phyloP scores from a whole-genome alignment of 164 flowering plant genomes.

The Nelumbo lutea region DNA sequence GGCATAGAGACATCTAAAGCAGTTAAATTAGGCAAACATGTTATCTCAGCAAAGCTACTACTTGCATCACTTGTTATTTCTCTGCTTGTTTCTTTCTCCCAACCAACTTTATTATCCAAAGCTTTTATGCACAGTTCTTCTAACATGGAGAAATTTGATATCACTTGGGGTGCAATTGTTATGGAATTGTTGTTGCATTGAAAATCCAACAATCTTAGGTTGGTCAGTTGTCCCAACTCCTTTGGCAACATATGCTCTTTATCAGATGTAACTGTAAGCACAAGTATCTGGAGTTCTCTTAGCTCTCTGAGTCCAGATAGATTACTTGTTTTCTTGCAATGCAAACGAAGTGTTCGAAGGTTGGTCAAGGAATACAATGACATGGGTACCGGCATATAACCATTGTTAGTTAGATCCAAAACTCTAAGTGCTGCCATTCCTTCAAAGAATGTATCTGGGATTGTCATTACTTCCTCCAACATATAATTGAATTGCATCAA shows the following conservation, averaged over 20 bases:
- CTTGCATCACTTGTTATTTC: too few relatives aligned
- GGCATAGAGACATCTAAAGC: background rate
- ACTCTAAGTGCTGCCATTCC: constrained; percentile 15
- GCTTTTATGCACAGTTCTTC: constrained; percentile 4
- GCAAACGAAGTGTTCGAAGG: constrained; percentile 15
- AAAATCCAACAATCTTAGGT: constrained; percentile 6
- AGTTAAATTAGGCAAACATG: background rate
- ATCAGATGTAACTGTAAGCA: too few relatives aligned
- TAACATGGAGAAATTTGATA: constrained; percentile 1
- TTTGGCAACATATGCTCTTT: background rate
- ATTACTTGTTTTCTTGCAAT: background rate
- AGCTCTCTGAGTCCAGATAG: constrained; percentile 7
- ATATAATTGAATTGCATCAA: background rate
- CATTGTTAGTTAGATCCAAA: constrained; percentile 1
- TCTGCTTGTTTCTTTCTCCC: too few relatives aligned
- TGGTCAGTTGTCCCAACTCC: background rate
- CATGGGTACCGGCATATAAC: background rate
- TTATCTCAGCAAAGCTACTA: background rate
- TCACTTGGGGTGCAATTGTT: background rate
- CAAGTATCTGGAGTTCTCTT: constrained; percentile 14
- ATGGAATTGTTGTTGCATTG: background rate
- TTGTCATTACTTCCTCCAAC: too few relatives aligned
- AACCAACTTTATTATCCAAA: too few relatives aligned
- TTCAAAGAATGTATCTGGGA: constrained; percentile 12
- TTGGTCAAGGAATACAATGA: background rate